Conservation (phyloP, 2,329 filamentous ascomycete genomes). For the Ophiostoma quercus region DNA sequence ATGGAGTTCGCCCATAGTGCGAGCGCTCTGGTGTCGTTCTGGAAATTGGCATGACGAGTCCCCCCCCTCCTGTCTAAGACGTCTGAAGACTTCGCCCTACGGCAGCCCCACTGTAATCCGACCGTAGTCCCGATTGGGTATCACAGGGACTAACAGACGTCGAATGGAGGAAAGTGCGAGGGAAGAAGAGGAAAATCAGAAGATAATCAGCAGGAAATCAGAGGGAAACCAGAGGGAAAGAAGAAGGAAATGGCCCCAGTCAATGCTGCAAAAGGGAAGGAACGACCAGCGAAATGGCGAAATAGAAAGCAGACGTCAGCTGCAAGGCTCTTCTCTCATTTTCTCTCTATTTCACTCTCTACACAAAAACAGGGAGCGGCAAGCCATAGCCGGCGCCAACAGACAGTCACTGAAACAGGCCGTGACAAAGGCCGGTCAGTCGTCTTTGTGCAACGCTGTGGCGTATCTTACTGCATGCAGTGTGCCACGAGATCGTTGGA, state of each 20-base stretch:
- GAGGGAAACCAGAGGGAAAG: too few relatives aligned
- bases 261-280: constrained; percentile 5
- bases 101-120: background rate
- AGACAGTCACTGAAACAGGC: constrained; percentile 1
- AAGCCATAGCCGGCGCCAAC: background rate
- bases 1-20: background rate
- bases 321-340: too few relatives aligned
- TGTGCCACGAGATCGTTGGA: background rate
- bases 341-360: too few relatives aligned
- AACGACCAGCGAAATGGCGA: constrained; percentile 3
- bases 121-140: background rate
- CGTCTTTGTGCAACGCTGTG: background rate
- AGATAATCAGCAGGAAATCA: too few relatives aligned
- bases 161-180: background rate
- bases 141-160: background rate
- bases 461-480: background rate
- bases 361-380: background rate
- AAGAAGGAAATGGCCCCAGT: background rate
- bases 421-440: background rate
- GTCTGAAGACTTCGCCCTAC: constrained; percentile 2
- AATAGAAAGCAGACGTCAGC: background rate
- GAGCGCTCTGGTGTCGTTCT: background rate
- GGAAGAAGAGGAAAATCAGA: too few relatives aligned
- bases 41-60: constrained; percentile 15
- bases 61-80: constrained; percentile 8